phyloP scores from a whole-genome alignment of 2,329 filamentous ascomycete genomes.

The Beauveria varroae region DNA sequence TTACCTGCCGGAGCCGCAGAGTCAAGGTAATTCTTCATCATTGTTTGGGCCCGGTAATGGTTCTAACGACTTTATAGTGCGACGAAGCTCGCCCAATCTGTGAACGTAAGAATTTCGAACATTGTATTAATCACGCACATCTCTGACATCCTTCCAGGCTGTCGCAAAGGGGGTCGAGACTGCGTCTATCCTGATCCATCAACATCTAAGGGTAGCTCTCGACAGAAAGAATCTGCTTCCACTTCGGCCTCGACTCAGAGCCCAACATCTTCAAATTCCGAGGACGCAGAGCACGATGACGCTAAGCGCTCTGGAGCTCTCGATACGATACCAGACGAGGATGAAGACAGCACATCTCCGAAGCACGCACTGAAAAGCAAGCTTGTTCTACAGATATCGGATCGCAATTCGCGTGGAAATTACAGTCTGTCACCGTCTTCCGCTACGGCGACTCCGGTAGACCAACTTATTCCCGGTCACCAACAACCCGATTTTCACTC shows the following conservation, averaged over 20 bases:
- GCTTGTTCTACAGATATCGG: conserved; percentile 40
- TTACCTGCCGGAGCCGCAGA: conserved; percentile 77
- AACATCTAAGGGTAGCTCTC: conserved; percentile 30
- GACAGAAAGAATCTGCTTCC: conserved; percentile 32
- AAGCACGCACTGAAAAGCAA: conserved; percentile 22
- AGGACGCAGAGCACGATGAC: conserved; percentile 31
- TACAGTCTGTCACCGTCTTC: conserved; percentile 47
- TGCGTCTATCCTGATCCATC: conserved; percentile 79
- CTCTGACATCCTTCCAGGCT: conserved; percentile 49
- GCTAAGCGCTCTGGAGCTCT: conserved; percentile 29
- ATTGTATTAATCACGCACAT: conserved; percentile 12
- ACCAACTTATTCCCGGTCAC: neutral
- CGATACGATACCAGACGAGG: conserved; percentile 48
- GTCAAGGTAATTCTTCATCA: conserved; percentile 57
- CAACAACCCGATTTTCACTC: conserved; percentile 19
- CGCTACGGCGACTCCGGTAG: conserved; percentile 29
- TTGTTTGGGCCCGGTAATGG: neutral
- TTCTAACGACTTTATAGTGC: conserved; percentile 51
- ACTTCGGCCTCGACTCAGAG: conserved; percentile 29
- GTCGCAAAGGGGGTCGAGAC: conserved; percentile 83
- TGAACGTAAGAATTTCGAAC: conserved; percentile 50
- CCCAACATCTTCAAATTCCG: conserved; percentile 47
- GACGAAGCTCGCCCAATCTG: conserved; percentile 84
- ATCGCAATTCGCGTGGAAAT: conserved; percentile 44
- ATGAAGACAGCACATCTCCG: conserved; percentile 29